A percentile compares a stretch with the other conserved stretches of the same genome.
Evolutionary conservation across 2,329 filamentous ascomycete species (phyloP).

Genomic region (Fusarium marasasianum): DNA sequence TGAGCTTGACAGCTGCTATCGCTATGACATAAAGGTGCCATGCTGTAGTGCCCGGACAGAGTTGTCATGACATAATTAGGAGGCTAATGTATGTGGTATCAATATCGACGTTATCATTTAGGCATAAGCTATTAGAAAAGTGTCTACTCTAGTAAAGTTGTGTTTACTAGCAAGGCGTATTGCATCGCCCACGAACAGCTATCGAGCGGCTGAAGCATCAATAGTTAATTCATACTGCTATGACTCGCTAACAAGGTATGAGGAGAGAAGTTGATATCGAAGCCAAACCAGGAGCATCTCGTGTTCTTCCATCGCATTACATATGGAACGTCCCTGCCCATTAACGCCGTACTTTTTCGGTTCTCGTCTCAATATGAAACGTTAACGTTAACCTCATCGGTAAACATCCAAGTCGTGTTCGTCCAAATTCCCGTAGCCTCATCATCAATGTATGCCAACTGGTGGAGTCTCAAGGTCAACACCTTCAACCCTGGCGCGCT

Average conservation of each 20-base stretch:
- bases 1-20: neutral
- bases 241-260: slow-evolving; percentile 33
- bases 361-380: slow-evolving; percentile 14
- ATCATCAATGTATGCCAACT: slow-evolving; percentile 46
- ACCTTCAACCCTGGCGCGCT: slow-evolving; percentile 59
- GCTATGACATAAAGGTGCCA: too few relatives aligned
- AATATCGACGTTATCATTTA: slow-evolving; percentile 9
- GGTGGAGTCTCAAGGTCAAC: slow-evolving; percentile 66
- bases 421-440: slow-evolving; percentile 17
- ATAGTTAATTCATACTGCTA: slow-evolving; percentile 33
- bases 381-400: neutral
- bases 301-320: slow-evolving; percentile 25
- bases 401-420: slow-evolving; percentile 7
- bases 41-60: neutral
- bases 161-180: slow-evolving; percentile 4
- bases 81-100: slow-evolving; percentile 1
- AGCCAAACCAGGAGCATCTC: slow-evolving; percentile 29
- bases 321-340: slow-evolving; percentile 16
- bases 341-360: slow-evolving; percentile 33
- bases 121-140: slow-evolving; percentile 14
- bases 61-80: neutral
- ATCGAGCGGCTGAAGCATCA: slow-evolving; percentile 24
- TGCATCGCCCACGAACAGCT: slow-evolving; percentile 6
- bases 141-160: slow-evolving; percentile 23
- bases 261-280: slow-evolving; percentile 35